These are phyloP conservation scores for Microcos paniculata DNA, from an alignment of 345 rosid species.

Conservation along the genomic window DNA sequence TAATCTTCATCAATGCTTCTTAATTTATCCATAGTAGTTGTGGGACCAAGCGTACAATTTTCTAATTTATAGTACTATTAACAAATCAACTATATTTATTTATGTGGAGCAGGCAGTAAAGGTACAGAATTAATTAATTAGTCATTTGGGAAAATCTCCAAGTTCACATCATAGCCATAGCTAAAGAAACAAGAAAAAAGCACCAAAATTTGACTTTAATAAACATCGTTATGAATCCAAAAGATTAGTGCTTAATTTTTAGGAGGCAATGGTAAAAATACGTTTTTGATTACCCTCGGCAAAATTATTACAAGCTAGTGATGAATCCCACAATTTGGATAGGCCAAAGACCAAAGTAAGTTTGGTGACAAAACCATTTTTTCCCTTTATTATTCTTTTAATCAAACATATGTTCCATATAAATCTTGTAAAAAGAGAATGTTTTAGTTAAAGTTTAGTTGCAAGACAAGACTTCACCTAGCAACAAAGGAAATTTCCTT, in stretches of 20 bases:
- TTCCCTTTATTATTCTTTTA: neutral
- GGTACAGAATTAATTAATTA: neutral
- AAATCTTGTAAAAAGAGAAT: neutral
- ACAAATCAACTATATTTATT: too few species aligned
- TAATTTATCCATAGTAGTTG: neutral
- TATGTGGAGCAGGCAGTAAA: neutral
- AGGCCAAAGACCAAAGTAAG: neutral
- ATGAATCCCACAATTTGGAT: slow-evolving; percentile 1
- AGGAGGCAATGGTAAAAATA: slow-evolving; percentile 6
- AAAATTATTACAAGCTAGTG: slow-evolving; percentile 13
- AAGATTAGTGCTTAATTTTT: slow-evolving; percentile 16
- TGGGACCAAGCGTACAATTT: neutral
- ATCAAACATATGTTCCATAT: neutral
- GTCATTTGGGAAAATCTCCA: neutral
- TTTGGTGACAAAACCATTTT: neutral
- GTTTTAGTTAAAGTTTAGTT: neutral
- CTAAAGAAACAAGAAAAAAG: slow-evolving; percentile 16
- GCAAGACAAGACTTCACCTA: neutral
- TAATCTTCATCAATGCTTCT: neutral
- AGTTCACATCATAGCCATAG: neutral
- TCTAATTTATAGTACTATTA: neutral
- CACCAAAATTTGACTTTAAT: slow-evolving; percentile 13
- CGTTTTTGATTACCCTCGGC: slow-evolving; percentile 6
- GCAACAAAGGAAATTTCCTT: neutral
- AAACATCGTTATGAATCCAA: slow-evolving; percentile 14